phyloP scores from a whole-genome alignment of 768 basidiomycete genomes.

The Grammothele lineata region DNA sequence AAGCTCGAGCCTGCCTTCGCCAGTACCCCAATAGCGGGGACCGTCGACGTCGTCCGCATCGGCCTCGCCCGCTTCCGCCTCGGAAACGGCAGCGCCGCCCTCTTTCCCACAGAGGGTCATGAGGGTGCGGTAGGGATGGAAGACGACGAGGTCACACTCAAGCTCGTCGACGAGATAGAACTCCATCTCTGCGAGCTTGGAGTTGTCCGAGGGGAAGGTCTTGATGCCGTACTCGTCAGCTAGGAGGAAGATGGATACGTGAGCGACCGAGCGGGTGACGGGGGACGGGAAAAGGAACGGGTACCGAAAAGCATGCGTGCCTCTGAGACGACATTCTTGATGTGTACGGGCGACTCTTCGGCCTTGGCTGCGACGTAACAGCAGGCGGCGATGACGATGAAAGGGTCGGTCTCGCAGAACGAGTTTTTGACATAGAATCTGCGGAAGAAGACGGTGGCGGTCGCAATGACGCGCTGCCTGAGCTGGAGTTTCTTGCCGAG shows the following conservation, averaged over 20 bases:
- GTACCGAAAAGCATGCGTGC: conserved; percentile 67
- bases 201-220: conserved; percentile 82
- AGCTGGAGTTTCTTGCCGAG: conserved; percentile 80
- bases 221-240: conserved; percentile 70
- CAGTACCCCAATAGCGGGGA: conserved; percentile 73
- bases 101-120: conserved; percentile 71
- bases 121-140: conserved; percentile 93
- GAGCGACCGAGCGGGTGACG: conserved; percentile 39
- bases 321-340: conserved; percentile 88
- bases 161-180: conserved; percentile 97
- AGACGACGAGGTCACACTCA: conserved; percentile 88
- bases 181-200: conserved; percentile 97
- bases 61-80: conserved; percentile 52
- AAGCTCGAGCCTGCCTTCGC: conserved; percentile 74
- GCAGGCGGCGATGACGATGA: conserved; percentile 88
- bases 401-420: conserved; percentile 95
- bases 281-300: background rate
- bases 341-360: conserved; percentile 92
- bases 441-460: conserved; percentile 91
- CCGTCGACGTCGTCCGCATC: conserved; percentile 54
- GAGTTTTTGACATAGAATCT: conserved; percentile 96
- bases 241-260: conserved; percentile 16
- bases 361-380: conserved; percentile 96
- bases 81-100: conserved; percentile 32
- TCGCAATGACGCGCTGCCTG: conserved; percentile 89